Evolutionary conservation across 192 early-diverging fungal genomes (phyloP).

Genomic region (Haplosporangium gracile): DNA sequence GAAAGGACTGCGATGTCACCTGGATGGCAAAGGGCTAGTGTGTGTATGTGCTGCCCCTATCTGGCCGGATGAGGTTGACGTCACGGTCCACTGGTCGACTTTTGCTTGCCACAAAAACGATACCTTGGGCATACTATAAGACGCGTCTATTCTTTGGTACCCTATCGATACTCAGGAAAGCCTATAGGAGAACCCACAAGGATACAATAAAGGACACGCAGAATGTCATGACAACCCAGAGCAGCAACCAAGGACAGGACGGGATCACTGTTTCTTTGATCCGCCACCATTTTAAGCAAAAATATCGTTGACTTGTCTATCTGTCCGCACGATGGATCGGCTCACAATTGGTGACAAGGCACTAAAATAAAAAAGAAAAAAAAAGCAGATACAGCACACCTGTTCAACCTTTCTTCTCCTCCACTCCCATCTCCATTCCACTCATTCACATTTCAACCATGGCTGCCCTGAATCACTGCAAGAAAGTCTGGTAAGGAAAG

Average conservation of each 20-base stretch:
- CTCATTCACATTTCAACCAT: not conserved
- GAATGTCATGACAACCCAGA: not conserved
- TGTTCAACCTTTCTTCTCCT: not conserved
- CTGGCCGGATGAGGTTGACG: not conserved
- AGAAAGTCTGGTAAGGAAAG: conserved; percentile 48
- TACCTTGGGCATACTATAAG: not conserved
- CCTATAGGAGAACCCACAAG: not conserved
- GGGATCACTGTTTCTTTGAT: not conserved
- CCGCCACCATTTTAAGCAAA: not conserved
- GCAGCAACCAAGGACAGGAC: not conserved
- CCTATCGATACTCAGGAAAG: not conserved
- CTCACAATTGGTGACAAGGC: not conserved
- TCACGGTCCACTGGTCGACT: not conserved
- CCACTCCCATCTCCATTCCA: not conserved
- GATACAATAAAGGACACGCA: not conserved
- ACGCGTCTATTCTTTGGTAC: not conserved
- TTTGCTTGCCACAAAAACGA: not conserved
- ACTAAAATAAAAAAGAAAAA: conserved; percentile 4
- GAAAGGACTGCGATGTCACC: conserved; percentile 6
- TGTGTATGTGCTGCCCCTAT: not conserved
- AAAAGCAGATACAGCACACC: not conserved
- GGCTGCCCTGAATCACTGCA: conserved; percentile 39
- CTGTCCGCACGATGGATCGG: not conserved
- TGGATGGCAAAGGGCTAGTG: not conserved
- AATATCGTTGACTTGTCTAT: not conserved